phyloP scores from a whole-genome alignment of 1,139 yeast genomes.

The Pichia inconspicua region DNA sequence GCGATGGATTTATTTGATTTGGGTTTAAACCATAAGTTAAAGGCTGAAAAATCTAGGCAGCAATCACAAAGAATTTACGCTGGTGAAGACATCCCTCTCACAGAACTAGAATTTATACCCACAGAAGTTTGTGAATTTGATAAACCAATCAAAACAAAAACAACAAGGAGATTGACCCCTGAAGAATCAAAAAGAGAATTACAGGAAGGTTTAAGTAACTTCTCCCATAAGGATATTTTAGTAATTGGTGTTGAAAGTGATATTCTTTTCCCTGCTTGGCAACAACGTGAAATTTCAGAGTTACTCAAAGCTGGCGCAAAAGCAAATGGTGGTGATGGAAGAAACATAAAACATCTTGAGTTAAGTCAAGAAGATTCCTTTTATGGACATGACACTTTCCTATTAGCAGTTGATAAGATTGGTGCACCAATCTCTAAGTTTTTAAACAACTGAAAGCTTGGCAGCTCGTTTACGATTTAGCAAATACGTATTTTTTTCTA shows the following conservation, averaged over 20 bases:
- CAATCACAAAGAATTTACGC: conserved; percentile 31
- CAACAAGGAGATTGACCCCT: conserved; percentile 31
- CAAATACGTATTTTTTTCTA: not conserved
- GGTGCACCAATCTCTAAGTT: conserved; percentile 70
- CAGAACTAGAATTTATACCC: conserved; percentile 25
- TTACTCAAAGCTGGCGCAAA: conserved; percentile 41
- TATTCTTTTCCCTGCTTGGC: conserved; percentile 89
- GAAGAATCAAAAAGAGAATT: conserved; percentile 58
- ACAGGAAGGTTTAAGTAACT: conserved; percentile 51
- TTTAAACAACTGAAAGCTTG: conserved; percentile 24
- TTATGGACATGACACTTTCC: conserved; percentile 87
- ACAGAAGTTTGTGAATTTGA: conserved; percentile 30
- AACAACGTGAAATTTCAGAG: conserved; percentile 73
- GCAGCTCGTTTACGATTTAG: not conserved
- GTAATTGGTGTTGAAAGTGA: conserved; percentile 91
- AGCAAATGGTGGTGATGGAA: conserved; percentile 28
- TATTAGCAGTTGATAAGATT: conserved; percentile 68
- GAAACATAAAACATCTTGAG: conserved; percentile 55
- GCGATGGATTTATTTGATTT: conserved; percentile 93
- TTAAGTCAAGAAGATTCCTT: conserved; percentile 67
- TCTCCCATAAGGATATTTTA: conserved; percentile 58
- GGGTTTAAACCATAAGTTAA: conserved; percentile 42
- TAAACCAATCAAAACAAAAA: conserved; percentile 50
- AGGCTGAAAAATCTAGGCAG: conserved; percentile 36
- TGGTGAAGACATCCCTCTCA: conserved; percentile 21